Base-by-base conservation (phyloP, 179 eudicot species). In the Sideroxylon spinosum region DNA sequence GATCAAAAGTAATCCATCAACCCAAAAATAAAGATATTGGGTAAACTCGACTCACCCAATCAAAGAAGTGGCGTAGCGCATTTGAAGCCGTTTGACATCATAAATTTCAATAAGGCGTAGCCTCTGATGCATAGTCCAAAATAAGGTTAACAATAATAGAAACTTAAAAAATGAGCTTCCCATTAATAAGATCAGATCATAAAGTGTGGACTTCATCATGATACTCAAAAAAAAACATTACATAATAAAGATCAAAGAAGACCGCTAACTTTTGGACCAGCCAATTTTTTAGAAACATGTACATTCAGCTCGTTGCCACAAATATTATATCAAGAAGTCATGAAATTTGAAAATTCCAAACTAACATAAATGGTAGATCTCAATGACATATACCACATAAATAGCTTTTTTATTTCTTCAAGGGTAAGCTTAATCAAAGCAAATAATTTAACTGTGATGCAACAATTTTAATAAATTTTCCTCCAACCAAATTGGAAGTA, bases 61-160 rank as follows among this genome's bases (percentile, higher is more conserved):
- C 62, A 90, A 71, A 52, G 92, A 86, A 70, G 92, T 88, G 55
- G 98, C 95, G 78, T 95, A 95, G 20, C 96, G 98, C 97, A 95
- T 93, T 80, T 95, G 99, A 72, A 95, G 96, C 76, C 98, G 88
- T 85, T 95, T 95, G 50, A 95, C 88, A 81, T 95, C 98, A 77
- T 88, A 93, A 53, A 95, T 89, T 86, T 95, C 99, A 77, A 95
- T 88, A 75, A 95, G 93, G 16, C 98, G 98, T 50, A 95, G 82
- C 89, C 98, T 87, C 99, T 95, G 85, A 63, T n/a, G 77, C 76
- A 84, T 46, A 75, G 46, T 68, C 59, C 10, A 68, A 66, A 74
- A 11, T 57, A 32, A 78, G 61, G 62, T 81, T 48, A 83, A 71
- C 61, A 53, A 14, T 70, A 49, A 57, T 28, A 23, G 2, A 64